Evolutionary conservation across 495 filamentous ascomycete species (phyloP), one percentile per base, ranked within the genome.

Genomic region (Lasiosphaeris hirsuta): DNA sequence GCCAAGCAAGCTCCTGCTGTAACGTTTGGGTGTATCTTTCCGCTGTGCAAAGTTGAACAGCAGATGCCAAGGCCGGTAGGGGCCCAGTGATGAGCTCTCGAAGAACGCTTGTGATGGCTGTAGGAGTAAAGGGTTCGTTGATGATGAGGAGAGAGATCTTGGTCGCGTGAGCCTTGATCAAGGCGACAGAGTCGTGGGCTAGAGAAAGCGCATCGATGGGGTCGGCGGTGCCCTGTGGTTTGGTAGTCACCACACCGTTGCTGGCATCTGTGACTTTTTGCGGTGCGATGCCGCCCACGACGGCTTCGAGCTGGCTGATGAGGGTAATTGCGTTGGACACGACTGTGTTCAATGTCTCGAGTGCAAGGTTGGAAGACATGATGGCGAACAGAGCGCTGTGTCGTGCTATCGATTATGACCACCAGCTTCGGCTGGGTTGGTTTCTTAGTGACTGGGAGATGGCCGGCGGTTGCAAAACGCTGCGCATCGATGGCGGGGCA

Each of bases 71-170:
- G 3, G 81, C 87, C 3, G 89, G 88, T 0, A 96, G 76, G 7
- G 86, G 82, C 9, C 81, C 81, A 17, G 81, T 78, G 36, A 82
- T 79, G 4, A 93, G 71, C 17, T 87, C 83, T 7, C 80, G 79
- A 7, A 96, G 73, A 11, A 92, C 82, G 10, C 74, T 84, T 44
- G 56, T 69, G 33, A 94, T 81, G 11, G 90, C 92, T 0, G 87
- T 82, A 4, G 87, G 83, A 0, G 91, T 91, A 69, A 95, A 94
- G 0, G 92, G 92, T 13, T 86, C 81, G 54, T 86, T 94, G 62
- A 95, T 88, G 2, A 92, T 81, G 1, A 96, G 81, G 13, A 96
- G 84, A 0, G 88, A 90, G 19, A 96, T 80, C 49, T 94, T 95
- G 35, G 92, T 96, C 6, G 85, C 82, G 63, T 96, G 90, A 0